phyloP scores from a whole-genome alignment of 2,329 filamentous ascomycete species.

The Monosporascus sp. region DNA sequence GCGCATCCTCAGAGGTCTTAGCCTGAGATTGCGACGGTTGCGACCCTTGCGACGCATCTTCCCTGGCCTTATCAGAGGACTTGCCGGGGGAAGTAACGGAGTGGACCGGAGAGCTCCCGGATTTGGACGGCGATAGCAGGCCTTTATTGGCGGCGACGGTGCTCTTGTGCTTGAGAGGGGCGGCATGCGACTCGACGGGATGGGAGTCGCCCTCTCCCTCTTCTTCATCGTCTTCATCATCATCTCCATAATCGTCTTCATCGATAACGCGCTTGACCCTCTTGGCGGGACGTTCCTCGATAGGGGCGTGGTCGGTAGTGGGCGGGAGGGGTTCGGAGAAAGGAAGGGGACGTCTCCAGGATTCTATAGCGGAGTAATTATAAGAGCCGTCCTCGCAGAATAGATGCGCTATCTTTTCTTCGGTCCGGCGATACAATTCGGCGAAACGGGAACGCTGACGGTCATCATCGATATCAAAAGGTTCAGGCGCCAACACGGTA shows the following conservation, averaged over 20 bases:
- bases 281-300: constrained; percentile 62
- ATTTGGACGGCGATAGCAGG: constrained; percentile 65
- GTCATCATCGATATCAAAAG: constrained; percentile 63
- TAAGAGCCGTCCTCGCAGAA: constrained; percentile 58
- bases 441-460: constrained; percentile 69
- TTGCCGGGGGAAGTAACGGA: constrained; percentile 58
- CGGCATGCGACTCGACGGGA: constrained; percentile 41
- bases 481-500: constrained; percentile 54
- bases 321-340: constrained; percentile 41
- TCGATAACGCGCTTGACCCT: constrained; percentile 74
- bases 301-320: constrained; percentile 54
- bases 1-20: constrained; percentile 78
- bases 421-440: constrained; percentile 70
- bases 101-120: constrained; percentile 61
- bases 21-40: constrained; percentile 35
- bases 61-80: constrained; percentile 48
- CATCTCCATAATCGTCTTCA: constrained; percentile 81
- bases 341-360: constrained; percentile 42
- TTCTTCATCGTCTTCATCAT: constrained; percentile 66
- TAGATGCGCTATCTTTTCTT: constrained; percentile 71
- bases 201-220: constrained; percentile 47
- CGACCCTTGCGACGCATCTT: constrained; percentile 39
- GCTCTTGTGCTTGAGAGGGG: constrained; percentile 47
- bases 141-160: constrained; percentile 50
- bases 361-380: constrained; percentile 48